A percentile compares a stretch with the other conserved stretches of the same genome.
phyloP scores from a whole-genome alignment of 2,329 filamentous ascomycete genomes.

The Lachnellula occidentalis region DNA sequence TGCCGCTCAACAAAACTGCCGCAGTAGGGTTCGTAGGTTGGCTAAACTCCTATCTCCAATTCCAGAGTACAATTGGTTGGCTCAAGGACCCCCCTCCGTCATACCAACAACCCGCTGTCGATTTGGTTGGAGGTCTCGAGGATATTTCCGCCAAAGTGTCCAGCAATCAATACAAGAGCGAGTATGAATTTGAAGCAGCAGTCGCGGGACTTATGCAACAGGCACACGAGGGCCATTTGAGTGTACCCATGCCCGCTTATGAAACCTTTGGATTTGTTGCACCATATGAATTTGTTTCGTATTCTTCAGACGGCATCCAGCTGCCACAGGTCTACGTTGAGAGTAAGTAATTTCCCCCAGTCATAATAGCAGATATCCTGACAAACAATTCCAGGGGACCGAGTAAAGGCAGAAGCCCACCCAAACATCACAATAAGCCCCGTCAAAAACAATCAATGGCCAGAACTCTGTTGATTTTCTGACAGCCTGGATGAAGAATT shows the following conservation, averaged over 20 bases:
- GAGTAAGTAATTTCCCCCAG: background rate
- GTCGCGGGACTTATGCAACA: slow-evolving; percentile 2
- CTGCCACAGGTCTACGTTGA: slow-evolving; percentile 10
- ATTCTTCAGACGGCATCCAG: slow-evolving; percentile 7
- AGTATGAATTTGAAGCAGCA: slow-evolving; percentile 14
- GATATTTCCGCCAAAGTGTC: background rate
- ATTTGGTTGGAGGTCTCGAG: slow-evolving; percentile 9
- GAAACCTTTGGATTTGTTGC: background rate
- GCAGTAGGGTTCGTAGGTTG: background rate
- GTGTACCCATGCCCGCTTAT: background rate
- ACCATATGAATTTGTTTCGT: slow-evolving; percentile 1
- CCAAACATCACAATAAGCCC: background rate
- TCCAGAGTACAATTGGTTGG: slow-evolving; percentile 2
- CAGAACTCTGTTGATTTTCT: slow-evolving; percentile 1
- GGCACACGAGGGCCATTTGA: slow-evolving; percentile 12
- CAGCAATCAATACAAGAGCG: slow-evolving; percentile 3
- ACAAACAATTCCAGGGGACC: background rate
- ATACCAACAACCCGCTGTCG: slow-evolving; percentile 6
- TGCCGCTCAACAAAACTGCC: background rate
- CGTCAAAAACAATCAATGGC: background rate
- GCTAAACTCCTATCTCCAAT: background rate
- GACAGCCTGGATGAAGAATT: background rate
- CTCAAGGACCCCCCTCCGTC: slow-evolving; percentile 9
- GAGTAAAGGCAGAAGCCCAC: background rate
- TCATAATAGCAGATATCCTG: background rate